Evolutionary conservation across 2,329 filamentous ascomycete species (phyloP), one percentile per base, ranked within the genome.

Genomic region (Nemania sp.): DNA sequence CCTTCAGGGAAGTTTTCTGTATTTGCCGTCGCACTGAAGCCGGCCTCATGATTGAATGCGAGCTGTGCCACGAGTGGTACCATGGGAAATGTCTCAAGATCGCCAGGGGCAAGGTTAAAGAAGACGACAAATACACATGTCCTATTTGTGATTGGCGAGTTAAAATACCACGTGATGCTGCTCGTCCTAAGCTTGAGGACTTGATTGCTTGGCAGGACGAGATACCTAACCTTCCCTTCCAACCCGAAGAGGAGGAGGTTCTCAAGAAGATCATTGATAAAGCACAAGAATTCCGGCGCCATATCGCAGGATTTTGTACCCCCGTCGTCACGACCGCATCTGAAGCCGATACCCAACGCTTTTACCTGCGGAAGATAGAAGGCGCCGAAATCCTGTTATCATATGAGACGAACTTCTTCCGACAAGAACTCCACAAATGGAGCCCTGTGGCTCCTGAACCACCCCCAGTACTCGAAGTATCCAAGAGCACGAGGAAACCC

Each of bases 21-120:
- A 97, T 99, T 73, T 99, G 96, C 81, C 90, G 96, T 67, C 93
- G 91, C 70, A 89, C 93, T 6, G 96, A 99, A 80, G 94, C 95
- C 43, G 96, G 96, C 59, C 97, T 98, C 92, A 99, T 99, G 96
- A 98, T 99, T 75, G 96, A 99, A 81, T 99, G 96, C 79, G 96
- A 98, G 79, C 86, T 98, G 45, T 99, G 96, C 80, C 95, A 98
- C 76, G 96, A 99, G 83, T 99, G 96, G 96, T 99, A 99, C 77
- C 96, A 99, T 76, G 95, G 96, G 68, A 98, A 98, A 80, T 99
- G 96, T 76, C 85, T 99, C 43, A 99, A 99, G 83, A 98, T 99
- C 76, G 96, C 96, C 2, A 89, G 96, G 57, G 96, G 96, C 60
- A 99, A 98, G 78, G 93, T 99, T 75, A 98, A 98, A 81, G 96